A percentile compares a stretch with the other conserved stretches of the same genome.
Conservation (phyloP, 345 rosid species). For the Combretum micranthum region DNA sequence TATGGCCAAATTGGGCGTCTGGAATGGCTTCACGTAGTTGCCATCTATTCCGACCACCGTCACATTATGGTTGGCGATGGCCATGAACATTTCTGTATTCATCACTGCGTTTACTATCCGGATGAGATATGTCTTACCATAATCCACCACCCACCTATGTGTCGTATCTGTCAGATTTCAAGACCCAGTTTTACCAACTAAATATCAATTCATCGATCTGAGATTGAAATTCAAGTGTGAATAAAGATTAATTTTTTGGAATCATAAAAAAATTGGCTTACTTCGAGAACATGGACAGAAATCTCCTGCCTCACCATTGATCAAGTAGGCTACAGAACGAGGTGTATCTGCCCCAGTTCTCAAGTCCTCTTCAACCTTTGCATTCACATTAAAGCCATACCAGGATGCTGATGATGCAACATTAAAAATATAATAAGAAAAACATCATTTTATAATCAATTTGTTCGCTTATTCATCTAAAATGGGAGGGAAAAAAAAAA, state of each 20-base stretch:
- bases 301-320: constrained; percentile 20
- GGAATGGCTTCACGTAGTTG: constrained; percentile 22
- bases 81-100: constrained; percentile 24
- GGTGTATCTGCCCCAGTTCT: constrained; percentile 9
- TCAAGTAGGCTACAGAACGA: constrained; percentile 12
- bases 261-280: background rate
- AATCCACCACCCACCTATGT: constrained; percentile 5
- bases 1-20: constrained; percentile 8
- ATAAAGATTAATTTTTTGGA: background rate
- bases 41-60: constrained; percentile 31
- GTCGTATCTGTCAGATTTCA: background rate
- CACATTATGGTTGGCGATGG: constrained; percentile 24
- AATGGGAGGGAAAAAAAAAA: background rate
- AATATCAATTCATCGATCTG: background rate
- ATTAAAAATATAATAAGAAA: background rate
- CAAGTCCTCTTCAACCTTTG: constrained; percentile 9
- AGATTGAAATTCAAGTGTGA: constrained; percentile 23
- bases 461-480: background rate
- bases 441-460: background rate
- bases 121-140: constrained; percentile 27
- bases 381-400: constrained; percentile 11
- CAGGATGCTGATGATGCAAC: constrained; percentile 8
- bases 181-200: background rate
- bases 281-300: constrained; percentile 13
- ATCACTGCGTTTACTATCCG: constrained; percentile 29